Evolutionary conservation across 2,329 filamentous ascomycete species (phyloP).

Genomic region (Cladosporium cucumerinum): DNA sequence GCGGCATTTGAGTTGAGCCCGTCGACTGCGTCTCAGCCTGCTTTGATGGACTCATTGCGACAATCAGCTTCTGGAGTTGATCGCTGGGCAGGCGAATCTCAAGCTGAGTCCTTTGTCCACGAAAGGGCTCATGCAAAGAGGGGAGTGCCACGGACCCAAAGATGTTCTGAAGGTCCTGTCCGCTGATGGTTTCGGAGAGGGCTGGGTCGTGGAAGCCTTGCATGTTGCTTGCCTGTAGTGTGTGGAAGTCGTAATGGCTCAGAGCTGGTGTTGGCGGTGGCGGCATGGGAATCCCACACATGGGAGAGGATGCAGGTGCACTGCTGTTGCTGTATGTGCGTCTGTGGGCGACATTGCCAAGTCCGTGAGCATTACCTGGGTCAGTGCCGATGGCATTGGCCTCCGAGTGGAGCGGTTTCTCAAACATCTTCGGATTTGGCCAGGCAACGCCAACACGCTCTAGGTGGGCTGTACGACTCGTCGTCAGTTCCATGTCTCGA

Average conservation of each 20-base stretch:
- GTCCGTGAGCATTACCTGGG: background rate
- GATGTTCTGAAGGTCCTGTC: background rate
- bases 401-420: slow-evolving; percentile 22
- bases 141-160: background rate
- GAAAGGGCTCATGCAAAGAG: background rate
- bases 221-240: background rate
- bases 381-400: slow-evolving; percentile 12
- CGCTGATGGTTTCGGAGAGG: background rate
- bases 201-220: background rate
- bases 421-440: slow-evolving; percentile 65
- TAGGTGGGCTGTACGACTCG: slow-evolving; percentile 57
- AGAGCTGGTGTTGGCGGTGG: slow-evolving; percentile 22
- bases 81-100: slow-evolving; percentile 27
- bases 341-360: slow-evolving; percentile 8
- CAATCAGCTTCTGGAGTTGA: slow-evolving; percentile 28
- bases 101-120: background rate
- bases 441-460: slow-evolving; percentile 73
- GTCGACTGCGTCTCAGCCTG: background rate
- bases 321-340: slow-evolving; percentile 20
- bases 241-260: slow-evolving; percentile 8
- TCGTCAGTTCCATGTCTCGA: background rate
- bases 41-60: slow-evolving; percentile 19
- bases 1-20: slow-evolving; percentile 22
- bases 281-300: slow-evolving; percentile 16
- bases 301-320: background rate